These are phyloP conservation scores for Cokeromyces recurvatus DNA, from an alignment of 371 early-diverging fungal genomes.

Conservation along the genomic window DNA sequence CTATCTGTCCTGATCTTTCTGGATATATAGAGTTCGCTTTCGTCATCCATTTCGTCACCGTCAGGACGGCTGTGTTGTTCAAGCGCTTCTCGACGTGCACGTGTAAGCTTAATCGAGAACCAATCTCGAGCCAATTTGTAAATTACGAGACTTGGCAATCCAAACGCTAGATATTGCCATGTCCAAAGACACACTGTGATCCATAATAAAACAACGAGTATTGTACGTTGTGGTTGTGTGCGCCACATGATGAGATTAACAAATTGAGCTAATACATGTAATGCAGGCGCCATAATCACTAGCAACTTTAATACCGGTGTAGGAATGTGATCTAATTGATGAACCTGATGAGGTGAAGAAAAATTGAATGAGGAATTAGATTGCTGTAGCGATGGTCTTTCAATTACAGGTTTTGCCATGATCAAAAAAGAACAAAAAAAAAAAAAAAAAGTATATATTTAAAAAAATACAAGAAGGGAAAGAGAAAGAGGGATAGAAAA, in stretches of 20 bases:
- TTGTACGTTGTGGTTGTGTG: constrained; percentile 21
- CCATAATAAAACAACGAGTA: constrained; percentile 26
- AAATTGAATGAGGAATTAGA: too few relatives aligned
- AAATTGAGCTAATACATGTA: constrained; percentile 7
- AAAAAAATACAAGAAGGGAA: too few relatives aligned
- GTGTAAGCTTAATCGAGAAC: constrained; percentile 19
- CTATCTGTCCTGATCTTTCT: constrained; percentile 26
- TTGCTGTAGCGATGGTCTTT: too few relatives aligned
- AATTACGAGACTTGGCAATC: constrained; percentile 20
- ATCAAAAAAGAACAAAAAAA: too few relatives aligned
- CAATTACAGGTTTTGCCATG: too few relatives aligned
- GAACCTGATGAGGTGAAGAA: constrained; percentile 32
- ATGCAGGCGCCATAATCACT: constrained; percentile 24
- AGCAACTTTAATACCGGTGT: constrained; percentile 30
- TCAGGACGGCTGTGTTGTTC: constrained; percentile 18
- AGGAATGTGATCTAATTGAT: constrained; percentile 39
- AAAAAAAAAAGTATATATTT: too few relatives aligned
- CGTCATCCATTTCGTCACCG: constrained; percentile 10
- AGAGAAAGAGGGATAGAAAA: too few relatives aligned
- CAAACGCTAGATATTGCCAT: constrained; percentile 21
- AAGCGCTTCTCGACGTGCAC: constrained; percentile 24
- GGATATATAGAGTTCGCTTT: constrained; percentile 20
- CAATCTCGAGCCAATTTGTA: constrained; percentile 26
- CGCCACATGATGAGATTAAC: constrained; percentile 26
- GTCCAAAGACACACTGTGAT: constrained; percentile 30